Evolutionary conservation across 1,284 basidiomycete genomes (phyloP).

Genomic region (Sporisorium exsertum): DNA sequence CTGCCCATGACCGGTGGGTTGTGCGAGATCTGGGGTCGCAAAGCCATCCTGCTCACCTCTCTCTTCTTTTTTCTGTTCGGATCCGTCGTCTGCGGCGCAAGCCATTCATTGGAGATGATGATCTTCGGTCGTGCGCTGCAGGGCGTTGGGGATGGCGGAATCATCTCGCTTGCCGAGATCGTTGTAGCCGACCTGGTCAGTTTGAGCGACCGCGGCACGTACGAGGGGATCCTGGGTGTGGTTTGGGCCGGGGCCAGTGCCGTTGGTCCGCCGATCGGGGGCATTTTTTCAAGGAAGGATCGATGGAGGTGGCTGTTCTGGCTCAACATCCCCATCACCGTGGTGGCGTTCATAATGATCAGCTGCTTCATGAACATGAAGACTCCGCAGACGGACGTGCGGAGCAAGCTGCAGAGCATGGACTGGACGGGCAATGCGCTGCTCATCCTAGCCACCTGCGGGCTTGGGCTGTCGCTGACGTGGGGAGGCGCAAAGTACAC

Average conservation of each 20-base stretch:
- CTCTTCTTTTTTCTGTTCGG: slow-evolving; percentile 44
- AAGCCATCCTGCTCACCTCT: slow-evolving; percentile 29
- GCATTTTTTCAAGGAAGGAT: slow-evolving; percentile 27
- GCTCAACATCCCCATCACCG: slow-evolving; percentile 53
- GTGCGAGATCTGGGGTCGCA: slow-evolving; percentile 48
- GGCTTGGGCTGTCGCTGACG: slow-evolving; percentile 32
- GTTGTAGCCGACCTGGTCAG: slow-evolving; percentile 51
- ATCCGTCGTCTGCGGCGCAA: slow-evolving; percentile 26
- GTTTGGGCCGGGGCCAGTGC: slow-evolving; percentile 51
- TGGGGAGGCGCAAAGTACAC: slow-evolving; percentile 43
- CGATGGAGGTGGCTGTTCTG: slow-evolving; percentile 55
- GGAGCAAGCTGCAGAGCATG: slow-evolving; percentile 34
- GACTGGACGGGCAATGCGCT: slow-evolving; percentile 44
- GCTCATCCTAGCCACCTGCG: slow-evolving; percentile 27
- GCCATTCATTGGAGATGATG: slow-evolving; percentile 34
- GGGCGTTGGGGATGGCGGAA: slow-evolving; percentile 45
- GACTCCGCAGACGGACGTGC: slow-evolving; percentile 28
- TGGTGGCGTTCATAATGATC: slow-evolving; percentile 41
- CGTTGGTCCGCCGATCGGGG: slow-evolving; percentile 53
- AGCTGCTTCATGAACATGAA: slow-evolving; percentile 48
- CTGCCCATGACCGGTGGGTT: slow-evolving; percentile 39
- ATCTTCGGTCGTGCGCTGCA: slow-evolving; percentile 40
- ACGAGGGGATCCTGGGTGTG: slow-evolving; percentile 54
- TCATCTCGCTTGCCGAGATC: slow-evolving; percentile 51
- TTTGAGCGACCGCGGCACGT: slow-evolving; percentile 42